Conservation (phyloP, 164 flowering plant genomes). For the Macadamia tetraphylla region DNA sequence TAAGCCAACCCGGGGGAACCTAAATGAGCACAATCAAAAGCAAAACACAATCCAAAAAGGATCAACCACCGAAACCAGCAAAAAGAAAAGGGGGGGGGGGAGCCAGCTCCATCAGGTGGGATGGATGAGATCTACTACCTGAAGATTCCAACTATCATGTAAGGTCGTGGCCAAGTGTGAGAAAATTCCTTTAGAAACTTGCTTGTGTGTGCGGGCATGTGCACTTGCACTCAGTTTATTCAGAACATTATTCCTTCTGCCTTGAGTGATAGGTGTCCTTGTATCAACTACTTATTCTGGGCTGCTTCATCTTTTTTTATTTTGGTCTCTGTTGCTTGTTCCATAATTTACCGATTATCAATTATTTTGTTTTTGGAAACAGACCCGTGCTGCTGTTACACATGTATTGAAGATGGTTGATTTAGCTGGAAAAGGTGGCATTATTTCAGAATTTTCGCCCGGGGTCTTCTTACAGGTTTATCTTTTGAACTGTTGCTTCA, state of each 20-base stretch:
- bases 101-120: no score
- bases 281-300: background rate
- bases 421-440: constrained; percentile 76
- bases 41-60: no score
- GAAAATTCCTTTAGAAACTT: no score
- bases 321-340: constrained; percentile 2
- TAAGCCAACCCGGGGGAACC: no score
- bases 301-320: background rate
- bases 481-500: background rate
- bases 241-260: constrained; percentile 1
- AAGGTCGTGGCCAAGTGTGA: no score
- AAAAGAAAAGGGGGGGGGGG: no score
- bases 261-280: background rate
- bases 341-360: background rate
- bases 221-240: no score
- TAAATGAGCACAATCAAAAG: no score
- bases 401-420: constrained; percentile 52
- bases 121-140: no score
- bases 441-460: constrained; percentile 71
- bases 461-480: constrained; percentile 94
- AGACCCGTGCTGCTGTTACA: constrained; percentile 83
- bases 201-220: no score
- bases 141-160: no score
- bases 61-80: no score
- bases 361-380: constrained; percentile 20